phyloP scores from a whole-genome alignment of 2,329 filamentous ascomycete species.

The Neoarthrinium moseri region DNA sequence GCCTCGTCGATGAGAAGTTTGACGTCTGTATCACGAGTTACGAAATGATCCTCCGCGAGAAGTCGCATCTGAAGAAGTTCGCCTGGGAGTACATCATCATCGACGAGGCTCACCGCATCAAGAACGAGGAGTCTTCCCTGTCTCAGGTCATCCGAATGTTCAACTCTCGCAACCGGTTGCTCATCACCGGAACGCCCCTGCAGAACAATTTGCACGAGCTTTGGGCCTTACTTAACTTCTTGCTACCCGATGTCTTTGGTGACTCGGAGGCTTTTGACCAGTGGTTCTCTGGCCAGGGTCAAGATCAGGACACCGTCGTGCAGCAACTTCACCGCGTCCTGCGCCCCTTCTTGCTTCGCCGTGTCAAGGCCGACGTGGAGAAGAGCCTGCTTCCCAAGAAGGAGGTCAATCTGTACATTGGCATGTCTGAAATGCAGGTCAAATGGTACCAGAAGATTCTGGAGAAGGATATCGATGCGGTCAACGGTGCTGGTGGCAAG shows the following conservation, averaged over 20 bases:
- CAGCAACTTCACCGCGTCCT: slow-evolving; percentile 93
- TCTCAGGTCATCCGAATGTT: slow-evolving; percentile 96
- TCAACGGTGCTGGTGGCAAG: slow-evolving; percentile 94
- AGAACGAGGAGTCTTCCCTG: slow-evolving; percentile 97
- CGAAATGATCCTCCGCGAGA: slow-evolving; percentile 97
- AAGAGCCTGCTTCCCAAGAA: slow-evolving; percentile 98
- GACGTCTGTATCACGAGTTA: slow-evolving; percentile 98
- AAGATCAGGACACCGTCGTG: slow-evolving; percentile 92
- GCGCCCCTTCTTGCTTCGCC: slow-evolving; percentile 87
- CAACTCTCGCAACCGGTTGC: slow-evolving; percentile 87
- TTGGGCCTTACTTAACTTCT: slow-evolving; percentile 95
- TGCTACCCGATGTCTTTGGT: slow-evolving; percentile 97
- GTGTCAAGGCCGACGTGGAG: slow-evolving; percentile 96
- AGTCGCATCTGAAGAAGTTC: slow-evolving; percentile 92
- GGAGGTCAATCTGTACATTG: slow-evolving; percentile 93
- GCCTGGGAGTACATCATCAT: slow-evolving; percentile 99
- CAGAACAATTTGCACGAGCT: slow-evolving; percentile 98
- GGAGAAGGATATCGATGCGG: slow-evolving; percentile 97
- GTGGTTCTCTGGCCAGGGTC: slow-evolving; percentile 91
- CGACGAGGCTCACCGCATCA: slow-evolving; percentile 96
- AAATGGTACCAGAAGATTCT: slow-evolving; percentile 99
- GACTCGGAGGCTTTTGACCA: slow-evolving; percentile 96
- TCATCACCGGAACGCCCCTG: slow-evolving; percentile 94
- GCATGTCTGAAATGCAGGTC: slow-evolving; percentile 98
- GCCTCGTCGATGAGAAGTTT: slow-evolving; percentile 90